These are phyloP conservation scores for Fusarium napiforme DNA, from an alignment of 2,329 filamentous ascomycete genomes.

Conservation along the genomic window DNA sequence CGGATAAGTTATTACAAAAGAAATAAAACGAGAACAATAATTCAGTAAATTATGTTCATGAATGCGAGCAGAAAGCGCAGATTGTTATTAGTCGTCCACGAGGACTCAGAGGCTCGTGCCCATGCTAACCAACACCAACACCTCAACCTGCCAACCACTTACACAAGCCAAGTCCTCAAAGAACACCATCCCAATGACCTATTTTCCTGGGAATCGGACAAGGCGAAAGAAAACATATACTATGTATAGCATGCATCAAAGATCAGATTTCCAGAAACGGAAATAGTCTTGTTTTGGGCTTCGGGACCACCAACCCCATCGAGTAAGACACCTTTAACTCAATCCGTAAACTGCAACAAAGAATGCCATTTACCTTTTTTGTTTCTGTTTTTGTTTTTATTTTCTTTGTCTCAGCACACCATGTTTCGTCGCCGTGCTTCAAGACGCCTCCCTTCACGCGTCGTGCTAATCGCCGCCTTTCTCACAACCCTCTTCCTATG, in stretches of 20 bases:
- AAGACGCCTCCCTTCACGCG: background rate
- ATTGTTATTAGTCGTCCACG: background rate
- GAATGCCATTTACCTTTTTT: background rate
- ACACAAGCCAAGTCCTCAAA: background rate
- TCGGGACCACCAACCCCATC: background rate
- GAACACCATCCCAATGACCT: too few species aligned
- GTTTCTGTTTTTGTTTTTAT: background rate
- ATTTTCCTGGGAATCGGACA: background rate
- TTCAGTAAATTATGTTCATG: background rate
- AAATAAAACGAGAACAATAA: background rate
- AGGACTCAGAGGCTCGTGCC: background rate
- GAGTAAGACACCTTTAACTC: background rate
- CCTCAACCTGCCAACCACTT: background rate
- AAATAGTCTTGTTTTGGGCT: background rate
- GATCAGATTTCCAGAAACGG: background rate
- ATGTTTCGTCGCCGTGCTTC: slow-evolving; percentile 5
- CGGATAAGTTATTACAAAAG: background rate
- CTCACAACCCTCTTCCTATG: background rate
- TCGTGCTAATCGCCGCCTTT: slow-evolving; percentile 1
- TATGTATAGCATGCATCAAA: background rate
- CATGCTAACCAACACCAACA: background rate
- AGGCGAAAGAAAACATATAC: background rate
- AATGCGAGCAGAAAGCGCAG: background rate
- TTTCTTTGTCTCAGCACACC: background rate
- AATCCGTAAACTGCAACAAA: background rate